phyloP scores from a whole-genome alignment of 495 filamentous ascomycete species.

The Aspergillus wentii region DNA sequence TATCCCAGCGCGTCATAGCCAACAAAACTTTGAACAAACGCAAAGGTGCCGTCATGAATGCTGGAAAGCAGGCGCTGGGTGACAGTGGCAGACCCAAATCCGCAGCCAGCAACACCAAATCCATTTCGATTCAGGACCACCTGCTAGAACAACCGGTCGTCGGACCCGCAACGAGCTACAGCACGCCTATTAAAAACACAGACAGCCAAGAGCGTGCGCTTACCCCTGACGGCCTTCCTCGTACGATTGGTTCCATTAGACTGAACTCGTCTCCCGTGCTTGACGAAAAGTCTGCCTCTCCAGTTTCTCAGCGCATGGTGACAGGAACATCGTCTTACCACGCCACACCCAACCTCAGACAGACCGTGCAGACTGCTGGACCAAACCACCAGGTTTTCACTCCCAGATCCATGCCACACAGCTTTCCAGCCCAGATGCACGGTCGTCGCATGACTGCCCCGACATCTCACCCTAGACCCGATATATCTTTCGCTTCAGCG shows the following conservation, averaged over 20 bases:
- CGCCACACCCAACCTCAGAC: no score
- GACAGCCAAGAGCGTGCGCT: not conserved
- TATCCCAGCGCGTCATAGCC: conserved; percentile 15
- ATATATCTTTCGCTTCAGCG: not conserved
- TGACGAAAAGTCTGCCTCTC: no score
- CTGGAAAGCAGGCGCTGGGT: conserved; percentile 10
- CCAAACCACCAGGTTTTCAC: no score
- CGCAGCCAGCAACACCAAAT: not conserved
- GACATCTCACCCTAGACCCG: conserved; percentile 1
- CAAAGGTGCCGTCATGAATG: conserved; percentile 16
- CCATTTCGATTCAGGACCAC: not conserved
- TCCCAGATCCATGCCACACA: no score
- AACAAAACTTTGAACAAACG: conserved; percentile 21
- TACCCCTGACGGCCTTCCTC: not conserved
- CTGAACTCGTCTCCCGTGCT: not conserved
- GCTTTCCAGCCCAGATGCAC: not conserved
- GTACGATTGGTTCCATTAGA: not conserved
- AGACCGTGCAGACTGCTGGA: no score
- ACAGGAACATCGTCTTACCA: no score
- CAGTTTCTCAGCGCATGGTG: no score
- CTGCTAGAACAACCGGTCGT: not conserved
- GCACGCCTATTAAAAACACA: not conserved
- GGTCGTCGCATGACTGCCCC: conserved; percentile 1
- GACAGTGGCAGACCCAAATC: not conserved
- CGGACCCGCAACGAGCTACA: no score